Evolutionary conservation across 495 filamentous ascomycete species (phyloP), one percentile per base, ranked within the genome.

Genomic region (Aspergillus avenaceus): DNA sequence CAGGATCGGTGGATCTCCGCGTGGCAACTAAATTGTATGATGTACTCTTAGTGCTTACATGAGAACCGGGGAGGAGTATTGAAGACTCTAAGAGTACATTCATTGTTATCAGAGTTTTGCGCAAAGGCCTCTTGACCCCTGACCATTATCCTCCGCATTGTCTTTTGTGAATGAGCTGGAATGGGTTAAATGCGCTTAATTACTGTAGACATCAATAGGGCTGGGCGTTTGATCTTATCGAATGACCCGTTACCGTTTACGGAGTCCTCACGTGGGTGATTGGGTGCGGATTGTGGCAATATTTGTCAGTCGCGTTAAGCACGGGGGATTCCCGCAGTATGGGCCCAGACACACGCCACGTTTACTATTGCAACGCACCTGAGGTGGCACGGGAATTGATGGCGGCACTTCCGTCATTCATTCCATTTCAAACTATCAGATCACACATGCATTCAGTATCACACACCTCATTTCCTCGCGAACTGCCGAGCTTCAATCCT

Each of bases 311-410:
- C 18, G 16, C 2, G 9, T 18, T 6, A 9, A 6, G 1, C 3
- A 21, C 34, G n/a, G 12, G 16, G 7, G 16, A 32, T 16, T 8
- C 7, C 34, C 16, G 7, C 34, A 21, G 16, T 2, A 21, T 21
- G 34, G 1, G 34, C 11, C 34, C 18, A 21, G 34, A 38, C 21
- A 18, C 34, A 38, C 34, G 34, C 18, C 14, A 38, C 21, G 13
- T 3, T 9, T 8, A 38, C 14, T 50, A 50, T 50, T 34, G 26
- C 47, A 34, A 50, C 47, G 37, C 25, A 38, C 34, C 18, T 21
- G 16, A 8, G n/a, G 34, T 11, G 34, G 13, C 5, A 34, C 31
- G 31, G 31, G 13, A 2, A 34, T 16, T 13, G 6, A 13, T 14
- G 11, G 3, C 14, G 14, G 8, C 29, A 34, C 28, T 19, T 45